Evolutionary conservation across 306 rosid genomes (phyloP), one percentile per base, ranked within the genome.

Genomic region (Sesbania bispinosa): DNA sequence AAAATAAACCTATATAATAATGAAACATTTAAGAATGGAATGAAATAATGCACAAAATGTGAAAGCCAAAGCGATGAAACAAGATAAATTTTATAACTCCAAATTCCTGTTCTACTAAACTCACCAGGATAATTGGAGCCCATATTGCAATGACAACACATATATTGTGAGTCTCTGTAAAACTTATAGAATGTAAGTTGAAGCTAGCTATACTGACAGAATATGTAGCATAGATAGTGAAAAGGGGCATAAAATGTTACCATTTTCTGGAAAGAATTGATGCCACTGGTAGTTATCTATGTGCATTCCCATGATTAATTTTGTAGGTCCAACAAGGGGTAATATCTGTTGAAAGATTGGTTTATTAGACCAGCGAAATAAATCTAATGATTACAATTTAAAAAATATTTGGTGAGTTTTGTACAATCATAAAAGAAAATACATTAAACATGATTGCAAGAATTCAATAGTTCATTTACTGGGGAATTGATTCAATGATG

Each of bases 51-150:
- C 13, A 62, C 46, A 53, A 26, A 63, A 29, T 58, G 38, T 73
- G 68, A 27, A 71, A 73, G 76, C 47, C 26, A 35, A 80, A 61
- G 23, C 36, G 52, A 27, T 42, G 51, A 24, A 79, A 79, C 41
- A 67, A 58, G 39, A 18, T 30, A 61, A 32, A 52, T 57, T 71
- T 67, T 61, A 6, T 59, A 21, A 30, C 6, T 53, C 68, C 0
- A 43, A 80, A 75, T 65, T 75, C 35, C 32, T 14, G 53, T 63
- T 55, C 7, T 3, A 24, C 32, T 43, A 51, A 26, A 85, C 97
- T 85, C 83, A 94, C 98, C 88, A 94, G 82, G 68, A 94, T 82
- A 88, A 94, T 86, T 58, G 98, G 98, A 79, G 94, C 85, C 98
- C 98, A 94, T 78, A 94, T 90, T 60, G 90, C 92, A 84, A 94